Evolutionary conservation across 371 early-diverging fungal species (phyloP).

Genomic region (Rhizopus delemar): DNA sequence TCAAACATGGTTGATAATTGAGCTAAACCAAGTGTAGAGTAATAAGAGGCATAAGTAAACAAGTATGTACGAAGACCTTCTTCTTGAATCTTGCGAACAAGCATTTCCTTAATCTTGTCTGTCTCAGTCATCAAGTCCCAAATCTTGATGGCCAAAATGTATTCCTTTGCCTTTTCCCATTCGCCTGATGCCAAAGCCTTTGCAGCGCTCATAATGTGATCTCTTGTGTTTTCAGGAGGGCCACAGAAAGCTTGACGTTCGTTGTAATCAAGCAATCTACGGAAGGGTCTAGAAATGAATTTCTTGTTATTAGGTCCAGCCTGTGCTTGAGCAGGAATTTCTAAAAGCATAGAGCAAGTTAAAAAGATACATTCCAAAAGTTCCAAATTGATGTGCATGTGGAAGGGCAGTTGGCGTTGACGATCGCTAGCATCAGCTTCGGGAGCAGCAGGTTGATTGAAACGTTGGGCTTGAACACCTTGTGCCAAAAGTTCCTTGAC

Average conservation of each 20-base stretch:
- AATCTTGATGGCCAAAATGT: conserved; percentile 88
- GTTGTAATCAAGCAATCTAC: conserved; percentile 91
- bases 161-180: conserved; percentile 86
- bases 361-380: conserved; percentile 95
- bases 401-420: conserved; percentile 95
- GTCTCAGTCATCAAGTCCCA: conserved; percentile 90
- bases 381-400: conserved; percentile 98
- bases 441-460: conserved; percentile 67
- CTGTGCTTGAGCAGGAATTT: conserved; percentile 94
- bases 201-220: conserved; percentile 96
- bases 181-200: conserved; percentile 90
- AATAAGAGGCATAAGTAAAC: conserved; percentile 87
- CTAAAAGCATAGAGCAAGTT: conserved; percentile 93
- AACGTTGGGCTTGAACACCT: conserved; percentile 80
- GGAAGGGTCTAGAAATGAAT: conserved; percentile 89
- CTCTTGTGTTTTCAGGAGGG: conserved; percentile 97
- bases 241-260: conserved; percentile 94
- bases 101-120: conserved; percentile 86
- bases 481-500: conserved; percentile 94
- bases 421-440: conserved; percentile 88
- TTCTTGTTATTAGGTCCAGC: conserved; percentile 79
- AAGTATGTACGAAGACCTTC: conserved; percentile 95
- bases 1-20: conserved; percentile 87
- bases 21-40: conserved; percentile 82
- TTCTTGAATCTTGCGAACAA: conserved; percentile 87